Conservation (phyloP, 2,329 filamentous ascomycete species). For the Verticillium klebahnii region DNA sequence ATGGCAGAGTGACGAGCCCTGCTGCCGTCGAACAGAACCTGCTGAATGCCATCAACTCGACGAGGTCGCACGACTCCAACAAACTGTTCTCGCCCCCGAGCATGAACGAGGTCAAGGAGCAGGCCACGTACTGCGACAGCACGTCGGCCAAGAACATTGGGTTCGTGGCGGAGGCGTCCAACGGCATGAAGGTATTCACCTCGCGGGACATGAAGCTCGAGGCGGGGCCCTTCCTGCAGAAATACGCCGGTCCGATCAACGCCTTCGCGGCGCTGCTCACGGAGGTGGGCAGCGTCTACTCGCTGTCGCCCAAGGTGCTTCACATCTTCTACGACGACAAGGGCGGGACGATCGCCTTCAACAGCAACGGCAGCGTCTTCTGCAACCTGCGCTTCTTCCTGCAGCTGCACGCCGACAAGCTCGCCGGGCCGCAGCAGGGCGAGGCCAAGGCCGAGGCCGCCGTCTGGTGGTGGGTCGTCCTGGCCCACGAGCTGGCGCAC, state of each 20-base stretch:
- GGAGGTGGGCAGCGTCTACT: constrained; percentile 69
- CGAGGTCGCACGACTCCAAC: constrained; percentile 70
- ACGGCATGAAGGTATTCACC: constrained; percentile 71
- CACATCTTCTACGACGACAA: constrained; percentile 84
- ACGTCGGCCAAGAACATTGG: constrained; percentile 68
- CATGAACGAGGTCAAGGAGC: constrained; percentile 72
- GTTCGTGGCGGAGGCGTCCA: constrained; percentile 64
- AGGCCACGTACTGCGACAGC: constrained; percentile 80
- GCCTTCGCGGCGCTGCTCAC: constrained; percentile 65
- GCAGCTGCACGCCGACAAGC: constrained; percentile 62
- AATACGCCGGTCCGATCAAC: constrained; percentile 59
- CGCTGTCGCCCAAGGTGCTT: constrained; percentile 61
- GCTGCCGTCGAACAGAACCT: constrained; percentile 65
- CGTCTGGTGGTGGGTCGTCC: constrained; percentile 91
- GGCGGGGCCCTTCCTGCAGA: constrained; percentile 52
- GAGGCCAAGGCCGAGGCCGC: constrained; percentile 60
- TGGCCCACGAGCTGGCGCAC: constrained; percentile 93
- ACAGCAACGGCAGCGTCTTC: constrained; percentile 80
- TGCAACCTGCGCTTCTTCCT: constrained; percentile 89
- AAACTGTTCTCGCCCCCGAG: constrained; percentile 68
- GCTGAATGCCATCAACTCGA: constrained; percentile 72
- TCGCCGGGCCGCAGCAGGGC: constrained; percentile 22
- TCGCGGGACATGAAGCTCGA: constrained; percentile 47
- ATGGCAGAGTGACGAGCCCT: constrained; percentile 54
- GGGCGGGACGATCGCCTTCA: constrained; percentile 88